phyloP scores from a whole-genome alignment of 108 stramenopile genomes.

The Skeletonema menzelii region DNA sequence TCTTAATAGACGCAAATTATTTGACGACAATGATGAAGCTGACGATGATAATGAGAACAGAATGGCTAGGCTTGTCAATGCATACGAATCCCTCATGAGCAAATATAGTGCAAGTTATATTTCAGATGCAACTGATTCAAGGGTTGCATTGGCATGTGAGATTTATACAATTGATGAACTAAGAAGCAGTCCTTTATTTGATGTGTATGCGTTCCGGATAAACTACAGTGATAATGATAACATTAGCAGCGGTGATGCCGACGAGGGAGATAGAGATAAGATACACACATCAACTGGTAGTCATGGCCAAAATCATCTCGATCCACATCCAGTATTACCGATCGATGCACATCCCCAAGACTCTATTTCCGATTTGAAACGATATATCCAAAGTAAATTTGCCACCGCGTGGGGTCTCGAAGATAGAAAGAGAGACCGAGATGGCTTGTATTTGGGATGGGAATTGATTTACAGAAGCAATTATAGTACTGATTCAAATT shows the following conservation, averaged over 20 bases:
- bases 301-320: neutral
- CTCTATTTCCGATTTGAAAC: slow-evolving; percentile 38
- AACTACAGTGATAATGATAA: slow-evolving; percentile 1
- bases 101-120: slow-evolving; percentile 7
- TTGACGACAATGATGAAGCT: neutral
- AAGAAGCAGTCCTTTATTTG: slow-evolving; percentile 13
- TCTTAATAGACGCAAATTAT: slow-evolving; percentile 3
- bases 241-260: neutral
- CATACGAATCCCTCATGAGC: slow-evolving; percentile 32
- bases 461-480: slow-evolving; percentile 11
- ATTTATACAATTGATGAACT: slow-evolving; percentile 37
- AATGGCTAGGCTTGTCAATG: slow-evolving; percentile 32
- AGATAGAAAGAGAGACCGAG: slow-evolving; percentile 18
- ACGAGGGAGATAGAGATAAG: neutral
- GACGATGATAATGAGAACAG: slow-evolving; percentile 1
- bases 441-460: slow-evolving; percentile 23
- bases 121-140: slow-evolving; percentile 13
- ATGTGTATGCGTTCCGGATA: slow-evolving; percentile 23
- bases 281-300: neutral
- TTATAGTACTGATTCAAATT: neutral
- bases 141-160: slow-evolving; percentile 40
- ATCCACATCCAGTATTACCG: neutral
- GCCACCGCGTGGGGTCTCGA: slow-evolving; percentile 12
- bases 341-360: slow-evolving; percentile 32
- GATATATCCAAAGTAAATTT: slow-evolving; percentile 15